Evolutionary conservation across 1,284 basidiomycete genomes (phyloP).

Genomic region (Puccinia horiana): DNA sequence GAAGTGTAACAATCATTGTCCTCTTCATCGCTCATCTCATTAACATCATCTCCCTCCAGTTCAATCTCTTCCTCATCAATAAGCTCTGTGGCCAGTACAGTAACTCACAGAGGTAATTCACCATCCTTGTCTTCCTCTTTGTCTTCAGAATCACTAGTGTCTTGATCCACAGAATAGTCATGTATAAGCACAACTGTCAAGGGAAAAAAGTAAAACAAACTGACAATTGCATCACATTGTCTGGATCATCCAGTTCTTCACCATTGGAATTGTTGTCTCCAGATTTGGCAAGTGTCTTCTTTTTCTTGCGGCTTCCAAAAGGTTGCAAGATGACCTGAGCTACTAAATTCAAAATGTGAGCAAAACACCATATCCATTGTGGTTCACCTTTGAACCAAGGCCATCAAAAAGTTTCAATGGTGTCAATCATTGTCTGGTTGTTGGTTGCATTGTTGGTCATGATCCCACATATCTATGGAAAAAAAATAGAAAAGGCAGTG

Average conservation of each 20-base stretch:
- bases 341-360: neutral
- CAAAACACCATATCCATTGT: neutral
- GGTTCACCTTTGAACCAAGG: neutral
- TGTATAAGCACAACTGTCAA: neutral
- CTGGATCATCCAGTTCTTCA: neutral
- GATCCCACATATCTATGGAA: conserved; percentile 8
- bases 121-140: neutral
- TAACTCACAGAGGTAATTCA: no score
- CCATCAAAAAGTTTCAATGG: neutral
- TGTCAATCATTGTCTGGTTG: neutral
- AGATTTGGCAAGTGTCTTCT: neutral
- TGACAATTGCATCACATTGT: neutral
- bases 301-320: conserved; percentile 13
- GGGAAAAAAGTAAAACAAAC: neutral
- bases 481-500: neutral
- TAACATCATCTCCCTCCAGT: neutral
- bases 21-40: neutral
- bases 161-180: neutral
- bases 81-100: neutral
- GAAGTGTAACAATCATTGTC: neutral
- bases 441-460: neutral
- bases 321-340: neutral
- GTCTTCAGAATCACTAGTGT: neutral
- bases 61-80: neutral
- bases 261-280: neutral